phyloP scores from a whole-genome alignment of 495 filamentous ascomycete species.

The Delitschia confertaspora region DNA sequence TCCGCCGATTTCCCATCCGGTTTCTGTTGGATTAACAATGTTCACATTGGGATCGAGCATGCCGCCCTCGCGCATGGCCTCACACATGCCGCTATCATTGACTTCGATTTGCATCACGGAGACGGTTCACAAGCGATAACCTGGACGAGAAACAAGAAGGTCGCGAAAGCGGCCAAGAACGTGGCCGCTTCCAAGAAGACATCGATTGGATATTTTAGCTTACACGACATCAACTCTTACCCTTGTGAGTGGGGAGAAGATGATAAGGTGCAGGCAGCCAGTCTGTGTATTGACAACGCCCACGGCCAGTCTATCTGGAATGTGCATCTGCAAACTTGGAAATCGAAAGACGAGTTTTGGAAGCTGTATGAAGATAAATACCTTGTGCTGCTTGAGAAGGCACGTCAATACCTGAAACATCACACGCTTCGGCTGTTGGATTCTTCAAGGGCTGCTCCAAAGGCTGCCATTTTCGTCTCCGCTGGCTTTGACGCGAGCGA shows the following conservation, averaged over 20 bases:
- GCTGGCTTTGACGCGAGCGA: constrained; percentile 96
- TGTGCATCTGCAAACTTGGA: constrained; percentile 85
- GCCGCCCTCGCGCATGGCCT: constrained; percentile 71
- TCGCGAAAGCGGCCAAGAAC: constrained; percentile 50
- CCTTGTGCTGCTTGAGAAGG: constrained; percentile 63
- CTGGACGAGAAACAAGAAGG: constrained; percentile 71
- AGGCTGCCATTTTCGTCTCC: constrained; percentile 83
- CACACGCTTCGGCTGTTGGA: constrained; percentile 56
- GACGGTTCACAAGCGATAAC: constrained; percentile 91
- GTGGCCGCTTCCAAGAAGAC: constrained; percentile 64
- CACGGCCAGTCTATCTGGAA: constrained; percentile 94
- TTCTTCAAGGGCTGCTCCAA: constrained; percentile 49
- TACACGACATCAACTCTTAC: constrained; percentile 97
- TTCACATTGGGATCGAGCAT: constrained; percentile 91
- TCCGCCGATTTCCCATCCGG: constrained; percentile 79
- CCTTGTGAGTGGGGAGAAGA: constrained; percentile 85
- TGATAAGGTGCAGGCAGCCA: constrained; percentile 84
- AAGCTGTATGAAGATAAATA: constrained; percentile 71
- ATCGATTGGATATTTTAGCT: constrained; percentile 85
- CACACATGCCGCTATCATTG: constrained; percentile 91
- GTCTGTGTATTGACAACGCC: constrained; percentile 82
- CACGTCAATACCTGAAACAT: constrained; percentile 59
- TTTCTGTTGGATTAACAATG: constrained; percentile 98
- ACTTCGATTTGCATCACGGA: constrained; percentile 95
- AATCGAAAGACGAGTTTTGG: constrained; percentile 77